These are phyloP conservation scores for Mollisia scopiformis DNA, from an alignment of 2,329 filamentous ascomycete genomes.

Conservation along the genomic window DNA sequence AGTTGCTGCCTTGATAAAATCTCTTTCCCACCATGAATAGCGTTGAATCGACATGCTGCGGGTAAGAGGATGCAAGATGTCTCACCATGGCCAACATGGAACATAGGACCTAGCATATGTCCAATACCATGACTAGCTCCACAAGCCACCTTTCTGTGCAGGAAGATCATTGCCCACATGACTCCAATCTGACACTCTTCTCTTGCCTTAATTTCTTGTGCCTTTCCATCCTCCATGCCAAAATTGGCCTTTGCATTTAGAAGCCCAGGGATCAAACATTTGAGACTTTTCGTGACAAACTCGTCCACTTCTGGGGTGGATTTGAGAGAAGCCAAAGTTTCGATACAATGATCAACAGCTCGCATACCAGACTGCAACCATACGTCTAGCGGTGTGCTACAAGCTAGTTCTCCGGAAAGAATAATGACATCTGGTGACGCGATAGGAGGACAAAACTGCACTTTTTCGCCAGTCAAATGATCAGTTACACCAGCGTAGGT, in stretches of 20 bases:
- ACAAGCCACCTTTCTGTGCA: neutral
- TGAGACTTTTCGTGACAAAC: neutral
- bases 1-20: conserved; percentile 34
- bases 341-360: conserved; percentile 58
- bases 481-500: conserved; percentile 40
- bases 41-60: conserved; percentile 58
- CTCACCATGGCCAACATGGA: conserved; percentile 32
- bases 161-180: neutral
- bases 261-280: neutral
- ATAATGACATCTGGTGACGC: conserved; percentile 4
- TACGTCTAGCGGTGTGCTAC: conserved; percentile 50
- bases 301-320: neutral
- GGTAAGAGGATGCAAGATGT: conserved; percentile 53
- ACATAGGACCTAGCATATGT: neutral
- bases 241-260: neutral
- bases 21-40: conserved; percentile 15
- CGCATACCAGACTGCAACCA: conserved; percentile 60
- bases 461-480: conserved; percentile 25
- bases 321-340: conserved; percentile 41
- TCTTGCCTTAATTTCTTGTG: neutral
- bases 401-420: conserved; percentile 41
- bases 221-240: neutral
- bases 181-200: neutral
- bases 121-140: conserved; percentile 1
- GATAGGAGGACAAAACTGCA: conserved; percentile 49